These are phyloP conservation scores for Caryopteris hybrid DNA, from an alignment of 305 asterid genomes.

Conservation along the genomic window DNA sequence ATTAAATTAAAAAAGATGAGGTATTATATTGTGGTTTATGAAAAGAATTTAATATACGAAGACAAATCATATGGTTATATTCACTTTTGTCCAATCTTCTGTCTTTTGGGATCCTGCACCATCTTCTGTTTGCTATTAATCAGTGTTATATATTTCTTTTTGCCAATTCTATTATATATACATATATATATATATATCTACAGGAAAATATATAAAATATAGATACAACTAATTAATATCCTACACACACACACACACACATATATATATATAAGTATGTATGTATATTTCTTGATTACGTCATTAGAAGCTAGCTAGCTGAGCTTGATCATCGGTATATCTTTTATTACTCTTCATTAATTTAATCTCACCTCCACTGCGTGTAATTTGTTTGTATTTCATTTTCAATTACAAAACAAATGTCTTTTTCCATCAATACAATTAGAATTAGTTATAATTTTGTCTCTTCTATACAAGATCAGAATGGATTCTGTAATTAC, in stretches of 20 bases:
- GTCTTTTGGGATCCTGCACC: constrained; percentile 62
- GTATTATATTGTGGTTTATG: constrained; percentile 5
- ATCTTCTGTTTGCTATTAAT: constrained; percentile 49
- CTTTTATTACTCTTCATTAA: too few species aligned
- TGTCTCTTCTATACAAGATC: constrained; percentile 19
- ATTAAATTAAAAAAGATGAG: neutral
- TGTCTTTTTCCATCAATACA: constrained; percentile 23
- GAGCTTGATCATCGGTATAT: too few species aligned
- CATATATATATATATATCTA: neutral
- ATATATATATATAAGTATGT: too few species aligned
- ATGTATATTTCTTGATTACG: neutral
- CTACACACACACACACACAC: neutral
- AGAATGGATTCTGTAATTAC: constrained; percentile 12
- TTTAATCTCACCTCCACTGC: neutral
- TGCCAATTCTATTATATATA: neutral
- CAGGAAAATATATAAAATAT: too few species aligned
- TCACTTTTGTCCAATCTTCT: constrained; percentile 42
- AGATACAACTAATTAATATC: too few species aligned
- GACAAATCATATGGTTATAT: constrained; percentile 15
- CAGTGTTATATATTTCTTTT: constrained; percentile 13
- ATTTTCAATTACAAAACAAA: constrained; percentile 11
- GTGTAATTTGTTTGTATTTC: constrained; percentile 13
- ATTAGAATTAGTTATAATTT: constrained; percentile 17
- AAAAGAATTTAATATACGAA: constrained; percentile 9
- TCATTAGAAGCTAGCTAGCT: too few species aligned